Base-by-base conservation (phyloP, 2,329 filamentous ascomycete species). In the Stagonosporopsis cucurbitacearum region DNA sequence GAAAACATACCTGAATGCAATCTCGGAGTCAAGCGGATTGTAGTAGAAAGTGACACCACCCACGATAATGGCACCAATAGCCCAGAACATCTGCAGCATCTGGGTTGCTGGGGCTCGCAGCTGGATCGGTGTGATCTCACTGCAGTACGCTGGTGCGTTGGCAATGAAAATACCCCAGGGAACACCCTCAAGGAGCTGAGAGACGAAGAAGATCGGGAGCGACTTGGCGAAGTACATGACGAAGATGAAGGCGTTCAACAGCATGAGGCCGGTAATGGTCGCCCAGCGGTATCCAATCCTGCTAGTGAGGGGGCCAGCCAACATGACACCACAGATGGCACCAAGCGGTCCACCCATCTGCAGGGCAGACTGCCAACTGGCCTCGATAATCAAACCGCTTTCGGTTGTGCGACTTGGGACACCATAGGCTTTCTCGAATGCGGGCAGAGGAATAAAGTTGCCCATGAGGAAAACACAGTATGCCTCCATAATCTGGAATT, bases 101-200 rank as follows among this genome's bases (percentile, higher is more conserved):
- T 84, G 82, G 2, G 85, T 88, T 4, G 80, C 80, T 19, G 84
- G 81, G 49, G 81, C 85, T 70, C 85, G 75, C 50, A 88, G 73
- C 66, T 76, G 75, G 48, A 88, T 79, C 1, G 85, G 85, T 2
- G 86, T 83, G 53, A 88, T 85, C 70, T 88, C 86, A 65, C 75
- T 75, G 72, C 81, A 84, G 76, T 87, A 88, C 6, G 86, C 85
- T 0, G 86, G 86, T 4, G 85, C 81, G 68, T 87, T 87, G 68
- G 85, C 84, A 62, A 87, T 86, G 71, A 88, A 88, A 65, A 88
- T 82, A 23, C 86, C 86, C 86, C 86, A 88, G 2, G 86, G 86
- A 4, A 88, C 67, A 57, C 86, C 86, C 70, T 86, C 84, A 42
- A 88, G 78, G 50, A 85, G 73, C 76, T 88, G 85, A 33, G 80